These are phyloP conservation scores for Protoeuglena noctilucae DNA, from an alignment of 139 green algal species.

Conservation along the genomic window DNA sequence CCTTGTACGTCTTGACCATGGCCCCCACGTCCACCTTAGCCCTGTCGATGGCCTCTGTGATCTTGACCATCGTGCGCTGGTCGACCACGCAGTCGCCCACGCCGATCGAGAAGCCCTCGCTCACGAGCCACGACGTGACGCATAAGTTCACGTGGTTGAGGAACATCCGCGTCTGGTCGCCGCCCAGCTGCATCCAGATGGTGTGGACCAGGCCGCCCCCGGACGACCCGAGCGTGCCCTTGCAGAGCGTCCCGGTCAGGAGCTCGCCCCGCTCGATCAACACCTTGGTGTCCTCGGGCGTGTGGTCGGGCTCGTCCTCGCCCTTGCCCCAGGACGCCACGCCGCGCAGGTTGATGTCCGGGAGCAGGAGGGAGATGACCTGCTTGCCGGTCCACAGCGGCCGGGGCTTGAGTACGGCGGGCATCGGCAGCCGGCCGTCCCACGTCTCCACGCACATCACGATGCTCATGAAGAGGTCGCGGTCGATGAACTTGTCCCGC, in stretches of 20 bases:
- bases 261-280: slow-evolving; percentile 74
- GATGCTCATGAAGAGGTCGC: slow-evolving; percentile 92
- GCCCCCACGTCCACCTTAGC: slow-evolving; percentile 37
- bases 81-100: slow-evolving; percentile 96
- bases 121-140: slow-evolving; percentile 92
- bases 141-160: slow-evolving; percentile 68
- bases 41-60: slow-evolving; percentile 66
- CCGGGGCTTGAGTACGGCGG: slow-evolving; percentile 81
- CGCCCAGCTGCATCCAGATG: slow-evolving; percentile 85
- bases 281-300: slow-evolving; percentile 73
- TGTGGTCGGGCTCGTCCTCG: slow-evolving; percentile 60
- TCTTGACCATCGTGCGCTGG: slow-evolving; percentile 68
- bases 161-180: slow-evolving; percentile 48
- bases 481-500: slow-evolving; percentile 91
- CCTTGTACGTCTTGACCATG: slow-evolving; percentile 30
- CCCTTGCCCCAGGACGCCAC: slow-evolving; percentile 72
- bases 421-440: slow-evolving; percentile 80
- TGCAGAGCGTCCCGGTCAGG: slow-evolving; percentile 83
- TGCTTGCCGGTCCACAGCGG: slow-evolving; percentile 97
- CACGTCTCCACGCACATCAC: slow-evolving; percentile 88
- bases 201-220: slow-evolving; percentile 79
- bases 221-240: slow-evolving; percentile 78
- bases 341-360: slow-evolving; percentile 65
- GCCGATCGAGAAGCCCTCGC: slow-evolving; percentile 82
- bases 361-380: slow-evolving; percentile 72